phyloP scores from a whole-genome alignment of 371 early-diverging fungal genomes.

The Circinella umbellata region DNA sequence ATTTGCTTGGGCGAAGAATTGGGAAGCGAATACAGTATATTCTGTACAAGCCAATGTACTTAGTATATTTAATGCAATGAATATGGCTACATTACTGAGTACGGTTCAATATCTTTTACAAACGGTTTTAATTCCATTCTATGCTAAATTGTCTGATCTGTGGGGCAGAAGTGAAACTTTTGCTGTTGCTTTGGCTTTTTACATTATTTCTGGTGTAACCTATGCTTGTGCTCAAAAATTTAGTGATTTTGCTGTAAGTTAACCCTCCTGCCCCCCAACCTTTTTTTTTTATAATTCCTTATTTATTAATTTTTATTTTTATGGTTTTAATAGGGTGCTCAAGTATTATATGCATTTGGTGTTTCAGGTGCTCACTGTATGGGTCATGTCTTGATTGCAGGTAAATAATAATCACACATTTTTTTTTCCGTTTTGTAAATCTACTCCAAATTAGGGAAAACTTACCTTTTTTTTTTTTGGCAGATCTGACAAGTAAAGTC shows the following conservation, averaged over 20 bases:
- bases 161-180: slow-evolving; percentile 43
- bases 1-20: slow-evolving; percentile 35
- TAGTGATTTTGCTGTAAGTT: slow-evolving; percentile 35
- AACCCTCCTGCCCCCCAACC: neutral
- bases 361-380: slow-evolving; percentile 42
- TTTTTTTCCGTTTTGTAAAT: too few relatives aligned
- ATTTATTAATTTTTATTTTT: neutral
- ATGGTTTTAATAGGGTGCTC: slow-evolving; percentile 39
- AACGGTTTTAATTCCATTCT: slow-evolving; percentile 51
- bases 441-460: neutral
- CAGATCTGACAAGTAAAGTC: slow-evolving; percentile 31
- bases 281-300: too few relatives aligned
- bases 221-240: slow-evolving; percentile 38
- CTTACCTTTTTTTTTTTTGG: neutral
- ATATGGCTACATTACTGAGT: slow-evolving; percentile 31
- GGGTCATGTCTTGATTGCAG: slow-evolving; percentile 51
- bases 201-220: slow-evolving; percentile 39
- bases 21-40: slow-evolving; percentile 30
- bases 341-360: slow-evolving; percentile 47
- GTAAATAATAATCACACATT: slow-evolving; percentile 29
- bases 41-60: slow-evolving; percentile 26
- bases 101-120: slow-evolving; percentile 44
- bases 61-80: slow-evolving; percentile 25
- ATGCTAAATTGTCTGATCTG: slow-evolving; percentile 52
- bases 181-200: slow-evolving; percentile 43